Percentiles rank a stretch among this genome's conserved stretches.
Conservation (phyloP, 805 yeast species). For the Wickerhamomyces chambardii region DNA sequence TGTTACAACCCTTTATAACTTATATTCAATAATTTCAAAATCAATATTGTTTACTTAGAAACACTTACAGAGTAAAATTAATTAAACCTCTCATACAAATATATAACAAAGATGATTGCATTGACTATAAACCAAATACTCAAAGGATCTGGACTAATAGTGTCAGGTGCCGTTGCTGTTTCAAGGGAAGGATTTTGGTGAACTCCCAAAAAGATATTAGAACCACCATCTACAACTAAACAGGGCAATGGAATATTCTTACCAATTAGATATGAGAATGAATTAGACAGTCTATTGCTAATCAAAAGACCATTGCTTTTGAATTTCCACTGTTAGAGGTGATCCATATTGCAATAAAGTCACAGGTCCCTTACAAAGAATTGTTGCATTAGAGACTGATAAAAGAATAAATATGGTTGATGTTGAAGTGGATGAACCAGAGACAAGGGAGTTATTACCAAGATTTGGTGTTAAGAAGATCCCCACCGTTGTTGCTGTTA, state of each 20-base stretch:
- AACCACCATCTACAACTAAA: slow-evolving; percentile 25
- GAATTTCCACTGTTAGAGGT: slow-evolving; percentile 63
- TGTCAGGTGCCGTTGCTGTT: too few relatives aligned
- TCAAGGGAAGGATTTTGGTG: slow-evolving; percentile 19
- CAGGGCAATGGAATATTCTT: slow-evolving; percentile 34
- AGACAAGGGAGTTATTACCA: slow-evolving; percentile 45
- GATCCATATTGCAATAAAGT: slow-evolving; percentile 53
- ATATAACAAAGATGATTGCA: too few relatives aligned
- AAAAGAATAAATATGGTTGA: slow-evolving; percentile 56
- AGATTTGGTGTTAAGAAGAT: slow-evolving; percentile 47
- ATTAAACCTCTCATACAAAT: too few relatives aligned
- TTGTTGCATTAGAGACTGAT: slow-evolving; percentile 38
- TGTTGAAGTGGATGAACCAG: slow-evolving; percentile 61
- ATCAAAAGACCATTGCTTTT: slow-evolving; percentile 52
- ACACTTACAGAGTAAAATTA: too few relatives aligned
- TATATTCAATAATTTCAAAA: too few relatives aligned
- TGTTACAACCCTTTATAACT: too few relatives aligned
- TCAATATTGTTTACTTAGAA: too few relatives aligned
- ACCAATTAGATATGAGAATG: slow-evolving; percentile 49
- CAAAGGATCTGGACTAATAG: slow-evolving; percentile 15
- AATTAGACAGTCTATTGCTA: slow-evolving; percentile 45
- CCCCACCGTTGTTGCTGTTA: slow-evolving; percentile 61
- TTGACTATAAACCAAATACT: slow-evolving; percentile 13
- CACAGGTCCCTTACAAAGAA: slow-evolving; percentile 50
- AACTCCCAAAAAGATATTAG: slow-evolving; percentile 23